Evolutionary conservation across 73 alveolate genomes (phyloP).

Genomic region (Paramecium biaurelia): DNA sequence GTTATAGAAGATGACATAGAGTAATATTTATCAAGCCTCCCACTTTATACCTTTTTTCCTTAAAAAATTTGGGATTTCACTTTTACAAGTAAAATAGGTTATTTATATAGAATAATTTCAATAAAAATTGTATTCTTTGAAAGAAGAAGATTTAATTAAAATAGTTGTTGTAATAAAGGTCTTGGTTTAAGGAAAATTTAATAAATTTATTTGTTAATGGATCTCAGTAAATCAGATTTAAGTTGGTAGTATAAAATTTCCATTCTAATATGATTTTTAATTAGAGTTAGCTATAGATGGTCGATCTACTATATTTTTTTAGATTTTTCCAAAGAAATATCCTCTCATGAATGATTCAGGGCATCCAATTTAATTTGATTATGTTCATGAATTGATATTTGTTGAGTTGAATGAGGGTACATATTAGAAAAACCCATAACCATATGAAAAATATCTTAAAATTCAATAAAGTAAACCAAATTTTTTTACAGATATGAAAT

Average conservation of each 20-base stretch:
- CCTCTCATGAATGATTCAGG: background rate
- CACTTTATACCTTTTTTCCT: background rate
- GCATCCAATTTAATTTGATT: background rate
- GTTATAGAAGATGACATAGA: background rate
- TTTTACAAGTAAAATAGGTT: background rate
- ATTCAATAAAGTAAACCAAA: background rate
- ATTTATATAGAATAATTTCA: background rate
- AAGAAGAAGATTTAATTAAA: background rate
- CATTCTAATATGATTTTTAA: background rate
- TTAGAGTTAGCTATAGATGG: background rate
- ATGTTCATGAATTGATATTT: background rate
- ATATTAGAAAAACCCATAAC: background rate
- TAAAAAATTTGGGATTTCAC: background rate
- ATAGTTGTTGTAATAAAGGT: background rate
- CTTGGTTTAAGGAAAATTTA: background rate
- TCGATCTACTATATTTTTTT: background rate
- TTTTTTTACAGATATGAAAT: background rate
- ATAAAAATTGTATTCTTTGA: background rate
- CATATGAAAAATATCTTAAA: background rate
- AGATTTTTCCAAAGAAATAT: background rate
- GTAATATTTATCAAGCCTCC: background rate
- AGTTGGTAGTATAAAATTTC: background rate
- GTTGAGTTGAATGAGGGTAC: background rate
- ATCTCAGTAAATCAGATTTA: background rate
- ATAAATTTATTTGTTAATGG: background rate